Evolutionary conservation across 306 rosid genomes (phyloP).

Genomic region (Vicia faba): DNA sequence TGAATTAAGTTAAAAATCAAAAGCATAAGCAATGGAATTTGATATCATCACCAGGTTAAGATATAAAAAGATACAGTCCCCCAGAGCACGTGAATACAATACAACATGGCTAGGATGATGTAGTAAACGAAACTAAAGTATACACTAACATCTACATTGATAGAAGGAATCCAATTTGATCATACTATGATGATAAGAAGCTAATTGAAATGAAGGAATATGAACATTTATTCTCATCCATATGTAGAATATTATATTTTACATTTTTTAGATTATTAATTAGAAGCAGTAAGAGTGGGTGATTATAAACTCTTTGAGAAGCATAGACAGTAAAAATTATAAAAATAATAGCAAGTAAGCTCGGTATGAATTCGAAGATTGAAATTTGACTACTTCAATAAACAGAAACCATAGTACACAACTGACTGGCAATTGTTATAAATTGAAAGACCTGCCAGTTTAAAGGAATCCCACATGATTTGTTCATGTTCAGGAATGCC

Average conservation of each 20-base stretch:
- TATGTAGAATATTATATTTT: conserved; percentile 3
- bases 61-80: no score
- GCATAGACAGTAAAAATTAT: conserved; percentile 22
- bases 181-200: conserved; percentile 6
- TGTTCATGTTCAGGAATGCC: conserved; percentile 88
- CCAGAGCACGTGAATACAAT: conserved; percentile 16
- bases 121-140: background rate
- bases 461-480: conserved; percentile 85
- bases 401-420: conserved; percentile 17
- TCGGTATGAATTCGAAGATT: conserved; percentile 9
- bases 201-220: conserved; percentile 9
- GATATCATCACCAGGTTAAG: background rate
- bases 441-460: conserved; percentile 65
- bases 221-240: background rate
- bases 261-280: background rate
- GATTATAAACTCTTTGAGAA: conserved; percentile 4
- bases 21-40: conserved; percentile 20
- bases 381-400: conserved; percentile 12
- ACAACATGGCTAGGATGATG: conserved; percentile 7
- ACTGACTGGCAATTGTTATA: conserved; percentile 24
- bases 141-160: no score
- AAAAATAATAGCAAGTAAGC: background rate
- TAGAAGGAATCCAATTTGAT: no score
- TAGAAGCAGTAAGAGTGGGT: background rate
- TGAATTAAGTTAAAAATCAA: conserved; percentile 39